Evolutionary conservation across 371 early-diverging fungal genomes (phyloP), one percentile per base, ranked within the genome.

Genomic region (Phascolomyces articulosus): DNA sequence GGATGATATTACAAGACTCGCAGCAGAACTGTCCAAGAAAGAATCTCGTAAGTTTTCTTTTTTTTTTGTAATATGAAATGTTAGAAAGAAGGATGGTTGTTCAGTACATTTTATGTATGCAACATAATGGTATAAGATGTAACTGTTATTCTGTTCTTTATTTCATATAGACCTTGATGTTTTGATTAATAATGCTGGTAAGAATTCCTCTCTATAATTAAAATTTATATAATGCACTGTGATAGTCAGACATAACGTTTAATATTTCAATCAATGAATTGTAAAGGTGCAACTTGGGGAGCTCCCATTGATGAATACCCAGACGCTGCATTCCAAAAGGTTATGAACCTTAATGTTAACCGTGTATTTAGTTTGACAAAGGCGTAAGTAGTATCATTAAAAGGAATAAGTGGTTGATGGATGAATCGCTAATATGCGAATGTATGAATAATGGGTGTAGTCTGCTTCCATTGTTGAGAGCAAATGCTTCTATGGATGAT

Each of bases 281-380:
- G 28, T 92, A 34, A 34, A 34, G 34, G 34, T 34, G 34, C 34
- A 9, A 34, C 34, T 1, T 34, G 91, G 90, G 90, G 85, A 41
- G 86, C 82, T 15, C 69, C 83, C 11, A 54, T 91, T 3, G 89
- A 83, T 53, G 63, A 65, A 27, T 93, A 91, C 59, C 90, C 92
- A 2, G 90, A 91, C 48, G 67, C 63, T 2, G 92, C 91, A 15
- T 93, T 89, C 66, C 75, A 86, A 67, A 94, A 94, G 73, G 85
- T 94, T 47, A 86, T 98, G 87, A 93, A 91, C 55, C 80, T 98
- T 51, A 97, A 97, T 73, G 82, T 96, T 23, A 94, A 92, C 76
- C 84, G 90, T 51, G 80, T 93, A 44, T 97, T 96, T 64, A 89
- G 87, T 11, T 81, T 96, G 66, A 94, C 93, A 0, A 91, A 90